Evolutionary conservation across 371 early-diverging fungal genomes (phyloP).

Genomic region (Mortierella sp.): DNA sequence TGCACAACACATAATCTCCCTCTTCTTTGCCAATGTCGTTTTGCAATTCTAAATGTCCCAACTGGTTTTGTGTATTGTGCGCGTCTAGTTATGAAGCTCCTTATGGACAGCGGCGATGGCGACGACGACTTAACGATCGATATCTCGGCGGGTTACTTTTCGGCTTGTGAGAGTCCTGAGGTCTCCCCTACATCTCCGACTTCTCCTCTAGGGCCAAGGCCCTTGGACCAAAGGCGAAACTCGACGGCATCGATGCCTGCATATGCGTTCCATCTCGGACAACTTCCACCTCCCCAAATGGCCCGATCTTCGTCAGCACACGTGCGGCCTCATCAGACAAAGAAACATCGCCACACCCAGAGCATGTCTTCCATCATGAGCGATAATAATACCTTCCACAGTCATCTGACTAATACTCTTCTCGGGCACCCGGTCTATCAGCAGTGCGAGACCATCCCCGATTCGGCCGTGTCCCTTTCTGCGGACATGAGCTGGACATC

Average conservation of each 20-base stretch:
- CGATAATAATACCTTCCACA: constrained; percentile 8
- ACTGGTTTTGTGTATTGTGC: background rate
- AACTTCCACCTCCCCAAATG: background rate
- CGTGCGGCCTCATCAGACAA: constrained; percentile 9
- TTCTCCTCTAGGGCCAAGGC: background rate
- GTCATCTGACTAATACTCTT: background rate
- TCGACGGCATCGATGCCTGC: constrained; percentile 22
- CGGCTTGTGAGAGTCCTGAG: constrained; percentile 24
- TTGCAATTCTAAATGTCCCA: background rate
- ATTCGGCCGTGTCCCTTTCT: constrained; percentile 37
- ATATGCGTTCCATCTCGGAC: constrained; percentile 16
- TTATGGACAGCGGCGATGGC: constrained; percentile 62
- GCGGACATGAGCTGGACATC: constrained; percentile 34
- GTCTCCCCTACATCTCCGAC: constrained; percentile 19
- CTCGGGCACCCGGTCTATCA: constrained; percentile 11
- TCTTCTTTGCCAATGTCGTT: background rate
- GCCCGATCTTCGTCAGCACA: constrained; percentile 1
- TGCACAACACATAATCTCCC: background rate
- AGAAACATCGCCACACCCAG: constrained; percentile 34
- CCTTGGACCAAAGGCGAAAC: constrained; percentile 25
- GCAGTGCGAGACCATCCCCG: constrained; percentile 13
- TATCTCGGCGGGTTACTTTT: constrained; percentile 16
- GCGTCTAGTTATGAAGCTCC: constrained; percentile 63
- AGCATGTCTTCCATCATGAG: constrained; percentile 40
- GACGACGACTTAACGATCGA: constrained; percentile 52